Percentiles rank a stretch among this genome's conserved stretches.
Conservation (phyloP, 495 filamentous ascomycete species). For the Penicillium canariense region DNA sequence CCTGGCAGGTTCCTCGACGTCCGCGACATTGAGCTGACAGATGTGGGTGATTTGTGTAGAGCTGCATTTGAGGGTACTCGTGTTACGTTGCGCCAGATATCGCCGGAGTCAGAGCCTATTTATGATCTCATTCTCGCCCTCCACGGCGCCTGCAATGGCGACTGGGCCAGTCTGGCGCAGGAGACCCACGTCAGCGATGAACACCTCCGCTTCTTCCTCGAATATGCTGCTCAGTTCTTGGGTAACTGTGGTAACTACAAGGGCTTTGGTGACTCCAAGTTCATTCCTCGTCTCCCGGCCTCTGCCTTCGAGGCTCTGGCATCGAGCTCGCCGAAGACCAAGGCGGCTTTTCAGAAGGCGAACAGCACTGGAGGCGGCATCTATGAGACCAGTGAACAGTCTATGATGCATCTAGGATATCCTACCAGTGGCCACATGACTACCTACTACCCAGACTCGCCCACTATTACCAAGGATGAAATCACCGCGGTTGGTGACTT, state of each 20-base stretch:
- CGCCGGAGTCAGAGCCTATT: conserved; percentile 85
- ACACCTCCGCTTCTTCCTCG: conserved; percentile 71
- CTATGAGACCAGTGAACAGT: conserved; percentile 62
- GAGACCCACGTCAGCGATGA: conserved; percentile 68
- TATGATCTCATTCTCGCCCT: conserved; percentile 87
- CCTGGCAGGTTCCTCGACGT: neutral
- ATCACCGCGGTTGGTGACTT: conserved; percentile 70
- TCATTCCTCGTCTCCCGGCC: conserved; percentile 74
- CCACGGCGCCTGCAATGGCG: conserved; percentile 67
- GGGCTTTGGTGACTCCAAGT: conserved; percentile 92
- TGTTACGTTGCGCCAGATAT: conserved; percentile 83
- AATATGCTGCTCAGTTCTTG: conserved; percentile 86
- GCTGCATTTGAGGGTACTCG: conserved; percentile 82
- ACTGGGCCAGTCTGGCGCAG: conserved; percentile 70
- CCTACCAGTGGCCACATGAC: conserved; percentile 79
- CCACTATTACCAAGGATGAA: conserved; percentile 80
- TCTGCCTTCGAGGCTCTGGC: conserved; percentile 71
- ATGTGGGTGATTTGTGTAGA: conserved; percentile 40
- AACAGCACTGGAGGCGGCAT: conserved; percentile 60
- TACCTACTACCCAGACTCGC: conserved; percentile 88
- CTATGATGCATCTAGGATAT: conserved; percentile 83
- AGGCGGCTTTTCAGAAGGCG: conserved; percentile 61
- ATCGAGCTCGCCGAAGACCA: conserved; percentile 55
- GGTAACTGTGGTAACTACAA: conserved; percentile 96
- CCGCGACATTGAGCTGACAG: conserved; percentile 10